A percentile compares a stretch with the other conserved stretches of the same genome.
Evolutionary conservation across 78 protist genomes (phyloP).

Genomic region (Dictyostelium discoideum): dicty_2.7 NC_007088.5:8471501-8472000

Average conservation of each 20-base stretch:
- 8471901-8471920: conserved; percentile 61
- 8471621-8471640: conserved; percentile 85
- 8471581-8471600: conserved; percentile 26
- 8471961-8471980: conserved; percentile 86
- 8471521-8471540: neutral
- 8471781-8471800: too few species aligned
- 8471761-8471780: too few species aligned
- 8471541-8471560: neutral
- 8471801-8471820: neutral
- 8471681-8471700: neutral
- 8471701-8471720: too few species aligned
- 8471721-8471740: too few species aligned
- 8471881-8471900: conserved; percentile 68
- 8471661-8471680: conserved; percentile 82
- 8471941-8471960: conserved; percentile 91
- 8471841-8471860: neutral
- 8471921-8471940: conserved; percentile 91
- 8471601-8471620: conserved; percentile 89
- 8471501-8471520: conserved; percentile 16
- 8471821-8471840: conserved; percentile 3
- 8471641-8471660: conserved; percentile 93
- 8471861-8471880: conserved; percentile 43
- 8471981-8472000: neutral
- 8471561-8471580: neutral
- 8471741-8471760: too few species aligned